Evolutionary conservation across 139 green algal genomes (phyloP).

Genomic region (Auxenochlorella pyrenoidosa): DNA sequence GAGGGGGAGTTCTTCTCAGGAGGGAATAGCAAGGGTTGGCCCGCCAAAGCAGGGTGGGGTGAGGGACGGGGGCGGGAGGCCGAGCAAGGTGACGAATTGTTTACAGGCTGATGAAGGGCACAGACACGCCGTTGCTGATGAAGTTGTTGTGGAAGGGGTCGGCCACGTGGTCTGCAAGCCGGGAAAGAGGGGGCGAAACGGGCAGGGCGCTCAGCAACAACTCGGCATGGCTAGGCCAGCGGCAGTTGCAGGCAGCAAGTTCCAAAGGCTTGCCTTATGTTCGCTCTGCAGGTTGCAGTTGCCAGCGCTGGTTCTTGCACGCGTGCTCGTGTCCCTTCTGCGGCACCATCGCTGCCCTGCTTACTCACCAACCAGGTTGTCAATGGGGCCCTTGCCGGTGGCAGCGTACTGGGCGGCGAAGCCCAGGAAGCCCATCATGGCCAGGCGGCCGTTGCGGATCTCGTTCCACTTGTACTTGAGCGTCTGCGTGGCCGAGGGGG

Average conservation of each 20-base stretch:
- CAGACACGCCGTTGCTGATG: conserved; percentile 32
- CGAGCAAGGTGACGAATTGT: not conserved
- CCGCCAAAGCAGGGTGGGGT: no score
- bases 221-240: no score
- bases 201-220: no score
- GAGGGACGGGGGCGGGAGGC: not conserved
- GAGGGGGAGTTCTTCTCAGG: conserved; percentile 3
- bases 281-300: no score
- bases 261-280: no score
- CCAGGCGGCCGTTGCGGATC: conserved; percentile 92
- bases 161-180: conserved; percentile 4
- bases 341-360: no score
- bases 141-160: conserved; percentile 57
- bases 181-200: no score
- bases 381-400: conserved; percentile 73
- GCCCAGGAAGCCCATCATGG: conserved; percentile 83
- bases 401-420: conserved; percentile 88
- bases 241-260: no score
- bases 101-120: conserved; percentile 26
- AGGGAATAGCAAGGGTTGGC: not conserved
- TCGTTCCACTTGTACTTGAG: conserved; percentile 87
- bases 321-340: no score
- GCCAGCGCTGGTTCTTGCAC: no score
- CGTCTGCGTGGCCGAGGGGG: not conserved
- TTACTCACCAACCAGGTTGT: conserved; percentile 50